phyloP scores from a whole-genome alignment of 169 alveolate species.

The Eimeria tenella region DNA sequence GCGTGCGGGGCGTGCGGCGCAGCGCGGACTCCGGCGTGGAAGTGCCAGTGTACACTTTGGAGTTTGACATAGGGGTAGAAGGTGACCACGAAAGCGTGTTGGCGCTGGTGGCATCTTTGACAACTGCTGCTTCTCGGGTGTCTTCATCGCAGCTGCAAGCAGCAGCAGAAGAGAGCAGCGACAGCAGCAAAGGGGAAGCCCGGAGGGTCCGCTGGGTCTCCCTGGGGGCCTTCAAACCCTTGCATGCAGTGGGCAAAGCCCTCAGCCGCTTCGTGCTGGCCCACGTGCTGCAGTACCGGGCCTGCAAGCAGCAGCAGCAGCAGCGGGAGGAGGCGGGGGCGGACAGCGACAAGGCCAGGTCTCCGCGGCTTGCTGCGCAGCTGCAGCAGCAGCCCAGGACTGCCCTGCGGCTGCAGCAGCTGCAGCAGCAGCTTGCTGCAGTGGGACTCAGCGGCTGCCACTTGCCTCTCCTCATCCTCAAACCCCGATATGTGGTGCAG shows the following conservation, averaged over 20 bases:
- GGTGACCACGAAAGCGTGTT: neutral
- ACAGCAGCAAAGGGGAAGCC: neutral
- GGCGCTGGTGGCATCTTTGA: neutral
- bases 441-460: neutral
- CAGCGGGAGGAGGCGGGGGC: neutral
- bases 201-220: neutral
- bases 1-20: neutral
- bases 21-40: constrained; percentile 19
- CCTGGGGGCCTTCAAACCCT: neutral
- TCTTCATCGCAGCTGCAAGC: constrained; percentile 22
- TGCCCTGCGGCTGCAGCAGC: neutral
- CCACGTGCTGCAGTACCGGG: neutral
- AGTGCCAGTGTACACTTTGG: constrained; percentile 14
- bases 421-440: neutral
- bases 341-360: neutral
- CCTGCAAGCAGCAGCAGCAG: constrained; percentile 3
- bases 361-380: neutral
- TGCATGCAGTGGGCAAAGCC: constrained; percentile 2
- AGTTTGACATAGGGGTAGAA: neutral
- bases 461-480: neutral
- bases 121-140: neutral
- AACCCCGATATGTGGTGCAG: constrained; percentile 9
- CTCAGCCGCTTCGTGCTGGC: constrained; percentile 7
- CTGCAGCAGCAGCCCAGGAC: neutral
- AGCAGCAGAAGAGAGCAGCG: neutral